Percentiles rank a stretch among this genome's conserved stretches.
phyloP scores from a whole-genome alignment of 2,329 filamentous ascomycete genomes.

The Hysterium pulicare region DNA sequence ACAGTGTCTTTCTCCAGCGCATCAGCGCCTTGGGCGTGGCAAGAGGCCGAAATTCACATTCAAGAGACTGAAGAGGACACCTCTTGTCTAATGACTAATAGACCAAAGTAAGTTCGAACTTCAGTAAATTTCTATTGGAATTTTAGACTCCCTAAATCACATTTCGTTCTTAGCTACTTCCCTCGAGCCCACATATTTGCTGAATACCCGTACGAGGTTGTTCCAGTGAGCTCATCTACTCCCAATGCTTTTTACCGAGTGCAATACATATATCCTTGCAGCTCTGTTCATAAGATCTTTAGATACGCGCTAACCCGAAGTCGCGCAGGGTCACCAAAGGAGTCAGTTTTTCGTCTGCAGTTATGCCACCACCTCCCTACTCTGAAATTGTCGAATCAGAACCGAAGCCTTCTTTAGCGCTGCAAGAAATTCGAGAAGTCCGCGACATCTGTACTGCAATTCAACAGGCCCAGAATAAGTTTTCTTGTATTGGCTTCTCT shows the following conservation, averaged over 20 bases:
- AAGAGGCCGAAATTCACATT: slow-evolving; percentile 32
- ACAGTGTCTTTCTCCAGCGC: slow-evolving; percentile 30
- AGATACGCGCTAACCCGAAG: too few relatives aligned
- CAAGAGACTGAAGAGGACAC: slow-evolving; percentile 24
- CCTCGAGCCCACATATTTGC: too few relatives aligned
- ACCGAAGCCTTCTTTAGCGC: not conserved
- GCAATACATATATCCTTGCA: too few relatives aligned
- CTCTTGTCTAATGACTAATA: slow-evolving; percentile 2
- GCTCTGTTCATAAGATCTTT: too few relatives aligned
- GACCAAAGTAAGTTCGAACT: not conserved
- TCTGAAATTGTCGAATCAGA: slow-evolving; percentile 20
- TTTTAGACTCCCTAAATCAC: too few relatives aligned
- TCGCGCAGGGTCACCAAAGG: slow-evolving; percentile 27
- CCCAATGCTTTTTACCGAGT: too few relatives aligned
- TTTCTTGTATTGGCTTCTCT: slow-evolving; percentile 30
- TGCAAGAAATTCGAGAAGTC: slow-evolving; percentile 23
- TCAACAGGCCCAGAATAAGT: slow-evolving; percentile 19
- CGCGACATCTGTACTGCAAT: slow-evolving; percentile 37
- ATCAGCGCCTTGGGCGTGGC: slow-evolving; percentile 22
- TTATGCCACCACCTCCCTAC: slow-evolving; percentile 27
- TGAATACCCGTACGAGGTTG: too few relatives aligned
- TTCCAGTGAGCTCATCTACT: too few relatives aligned
- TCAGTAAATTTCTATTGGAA: too few relatives aligned
- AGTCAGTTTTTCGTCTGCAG: slow-evolving; percentile 29
- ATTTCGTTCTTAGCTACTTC: too few relatives aligned